Base-by-base conservation (phyloP, 2,329 filamentous ascomycete species). In the Hortaea sp. region DNA sequence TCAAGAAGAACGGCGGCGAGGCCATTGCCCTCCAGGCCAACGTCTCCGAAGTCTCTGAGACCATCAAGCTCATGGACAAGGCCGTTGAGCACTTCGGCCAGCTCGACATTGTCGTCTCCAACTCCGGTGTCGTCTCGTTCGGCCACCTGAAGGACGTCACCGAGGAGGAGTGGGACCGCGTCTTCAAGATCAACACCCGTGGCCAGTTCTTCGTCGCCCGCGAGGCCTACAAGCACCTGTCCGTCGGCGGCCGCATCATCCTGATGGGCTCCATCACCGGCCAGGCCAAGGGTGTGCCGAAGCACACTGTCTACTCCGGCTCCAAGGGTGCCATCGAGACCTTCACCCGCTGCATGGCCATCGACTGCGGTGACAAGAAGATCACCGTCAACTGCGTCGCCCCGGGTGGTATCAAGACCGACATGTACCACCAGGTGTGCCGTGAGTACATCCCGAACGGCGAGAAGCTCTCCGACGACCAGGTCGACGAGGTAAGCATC, bases 41-140 rank as follows among this genome's bases (percentile, higher is more conserved):
- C 67, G 76, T 86, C 47, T 73, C 77, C 53, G 70, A 83, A 50
- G 75, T 83, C 40, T 64, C 73, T 49, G 71, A 85, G 65, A 85
- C 81, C 54, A 71, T 75, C 45, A 65, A 67, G 49, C 69, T 86
- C 55, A 84, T 86, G 69, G 72, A 76, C 47, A 65, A 82, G 60
- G 80, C 80, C 45, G 70, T 80, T 52, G 68, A 69, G 55, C 70
- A 77, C 63, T 86, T 80, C 60, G 81, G 81, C 64, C 74, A 78
- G 64, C 72, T 85, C 59, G 72, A 85, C 67, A 82, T 85, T 56
- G 81, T 82, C 59, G 79, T 77, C 72, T 83, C 78, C 61, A 85
- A 85, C 73, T 79, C 76, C 40, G 81, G 74, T 53, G 74, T 75
- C 45, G 72, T 75, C 32, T 70, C 68, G 39, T 75, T 75, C 60